Conservation (phyloP, 1,139 yeast genomes). For the Geotrichum restrictum region DNA sequence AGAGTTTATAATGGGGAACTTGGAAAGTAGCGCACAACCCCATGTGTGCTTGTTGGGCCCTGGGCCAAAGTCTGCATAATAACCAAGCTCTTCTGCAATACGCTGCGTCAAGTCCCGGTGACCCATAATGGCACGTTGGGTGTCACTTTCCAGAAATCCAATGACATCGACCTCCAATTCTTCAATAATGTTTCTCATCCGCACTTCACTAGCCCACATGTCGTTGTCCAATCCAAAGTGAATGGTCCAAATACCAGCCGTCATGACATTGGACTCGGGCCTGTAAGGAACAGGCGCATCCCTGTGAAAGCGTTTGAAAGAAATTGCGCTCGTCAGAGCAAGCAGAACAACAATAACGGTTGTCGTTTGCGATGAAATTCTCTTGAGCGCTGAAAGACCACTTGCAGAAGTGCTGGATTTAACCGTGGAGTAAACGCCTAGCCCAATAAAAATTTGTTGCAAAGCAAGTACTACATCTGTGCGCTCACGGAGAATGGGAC, state of each 20-base stretch:
- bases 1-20: conserved; percentile 87
- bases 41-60: conserved; percentile 98
- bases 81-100: conserved; percentile 86
- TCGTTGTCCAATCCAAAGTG: conserved; percentile 96
- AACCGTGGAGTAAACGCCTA: conserved; percentile 33
- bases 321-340: conserved; percentile 41
- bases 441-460: conserved; percentile 48
- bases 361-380: conserved; percentile 31
- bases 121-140: conserved; percentile 91
- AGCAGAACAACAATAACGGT: conserved; percentile 32
- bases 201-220: conserved; percentile 94
- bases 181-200: conserved; percentile 76
- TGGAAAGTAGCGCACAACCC: conserved; percentile 91
- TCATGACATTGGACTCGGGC: conserved; percentile 67
- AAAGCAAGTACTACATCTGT: conserved; percentile 64
- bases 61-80: conserved; percentile 96
- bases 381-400: conserved; percentile 27
- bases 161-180: conserved; percentile 88
- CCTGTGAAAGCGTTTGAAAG: conserved; percentile 58
- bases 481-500: conserved; percentile 80
- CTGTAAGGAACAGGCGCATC: conserved; percentile 68
- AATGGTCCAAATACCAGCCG: conserved; percentile 97
- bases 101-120: conserved; percentile 90
- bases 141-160: conserved; percentile 87
- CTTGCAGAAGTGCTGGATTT: conserved; percentile 23